Evolutionary conservation across 768 basidiomycete species (phyloP).

Genomic region (Rhizopogon vinicolor): DNA sequence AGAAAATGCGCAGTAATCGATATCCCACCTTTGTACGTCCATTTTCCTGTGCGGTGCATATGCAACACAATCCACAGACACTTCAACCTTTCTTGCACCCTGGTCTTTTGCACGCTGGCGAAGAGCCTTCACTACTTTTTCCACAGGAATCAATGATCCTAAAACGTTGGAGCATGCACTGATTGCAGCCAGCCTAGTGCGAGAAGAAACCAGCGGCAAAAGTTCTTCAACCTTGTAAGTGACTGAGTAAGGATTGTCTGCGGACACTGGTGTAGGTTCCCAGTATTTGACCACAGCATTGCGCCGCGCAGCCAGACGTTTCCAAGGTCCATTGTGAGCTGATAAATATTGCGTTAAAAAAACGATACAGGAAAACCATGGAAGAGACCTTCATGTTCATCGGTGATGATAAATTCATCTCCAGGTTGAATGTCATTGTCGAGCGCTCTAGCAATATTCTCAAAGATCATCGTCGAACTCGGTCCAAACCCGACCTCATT

Average conservation of each 20-base stretch:
- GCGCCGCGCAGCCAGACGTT: conserved; percentile 57
- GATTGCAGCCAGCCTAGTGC: conserved; percentile 71
- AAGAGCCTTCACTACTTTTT: conserved; percentile 48
- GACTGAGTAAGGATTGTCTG: conserved; percentile 65
- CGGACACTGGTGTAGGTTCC: conserved; percentile 42
- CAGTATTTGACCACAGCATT: conserved; percentile 57
- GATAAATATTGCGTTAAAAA: neutral
- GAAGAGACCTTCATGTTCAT: conserved; percentile 69
- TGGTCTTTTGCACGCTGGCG: conserved; percentile 45
- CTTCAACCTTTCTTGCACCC: conserved; percentile 57
- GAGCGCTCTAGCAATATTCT: conserved; percentile 62
- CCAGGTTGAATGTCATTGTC: conserved; percentile 48
- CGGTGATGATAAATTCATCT: conserved; percentile 76
- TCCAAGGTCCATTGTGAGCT: conserved; percentile 80
- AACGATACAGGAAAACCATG: neutral
- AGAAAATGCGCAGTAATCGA: conserved; percentile 69
- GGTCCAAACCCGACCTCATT: conserved; percentile 65
- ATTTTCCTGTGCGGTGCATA: conserved; percentile 71
- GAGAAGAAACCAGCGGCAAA: conserved; percentile 54
- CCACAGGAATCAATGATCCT: conserved; percentile 60
- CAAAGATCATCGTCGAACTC: conserved; percentile 64
- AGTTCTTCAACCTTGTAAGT: conserved; percentile 49
- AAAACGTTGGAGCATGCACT: conserved; percentile 75
- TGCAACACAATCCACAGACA: conserved; percentile 74
- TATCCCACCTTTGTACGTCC: conserved; percentile 73